phyloP scores from a whole-genome alignment of 78 protist species.

The Dictyostelium purpureum region DNA sequence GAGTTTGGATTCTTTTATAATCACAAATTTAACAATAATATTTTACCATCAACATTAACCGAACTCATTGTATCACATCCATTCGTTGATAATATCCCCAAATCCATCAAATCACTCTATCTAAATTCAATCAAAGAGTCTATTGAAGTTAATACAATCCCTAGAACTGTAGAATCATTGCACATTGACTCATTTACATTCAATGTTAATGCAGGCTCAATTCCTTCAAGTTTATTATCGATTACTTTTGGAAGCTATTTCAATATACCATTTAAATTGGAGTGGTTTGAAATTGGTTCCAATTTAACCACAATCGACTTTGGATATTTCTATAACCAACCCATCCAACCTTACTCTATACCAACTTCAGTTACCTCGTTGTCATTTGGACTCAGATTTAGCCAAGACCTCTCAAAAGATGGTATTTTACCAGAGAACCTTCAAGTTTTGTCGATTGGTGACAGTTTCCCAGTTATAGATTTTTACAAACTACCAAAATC shows the following conservation, averaged over 20 bases:
- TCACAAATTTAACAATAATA: neutral
- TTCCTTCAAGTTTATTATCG: neutral
- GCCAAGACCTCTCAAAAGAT: neutral
- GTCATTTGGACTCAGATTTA: neutral
- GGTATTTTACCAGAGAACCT: neutral
- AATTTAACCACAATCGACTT: neutral
- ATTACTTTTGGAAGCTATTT: neutral
- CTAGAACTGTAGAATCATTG: neutral
- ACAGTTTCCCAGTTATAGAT: neutral
- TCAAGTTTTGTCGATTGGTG: neutral
- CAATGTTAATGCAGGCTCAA: neutral
- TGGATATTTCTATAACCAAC: neutral
- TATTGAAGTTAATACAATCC: neutral
- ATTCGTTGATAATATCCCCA: too few relatives aligned
- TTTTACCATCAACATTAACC: neutral
- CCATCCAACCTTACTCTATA: neutral
- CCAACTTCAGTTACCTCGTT: neutral
- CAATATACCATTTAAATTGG: neutral
- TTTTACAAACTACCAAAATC: neutral
- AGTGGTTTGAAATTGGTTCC: neutral
- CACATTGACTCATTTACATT: neutral
- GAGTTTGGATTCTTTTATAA: too few relatives aligned
- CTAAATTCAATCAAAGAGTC: too few relatives aligned
- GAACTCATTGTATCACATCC: too few relatives aligned
- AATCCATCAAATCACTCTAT: too few relatives aligned